These are phyloP conservation scores for Talaromyces proteolyticus DNA, from an alignment of 495 filamentous ascomycete genomes.

Conservation along the genomic window DNA sequence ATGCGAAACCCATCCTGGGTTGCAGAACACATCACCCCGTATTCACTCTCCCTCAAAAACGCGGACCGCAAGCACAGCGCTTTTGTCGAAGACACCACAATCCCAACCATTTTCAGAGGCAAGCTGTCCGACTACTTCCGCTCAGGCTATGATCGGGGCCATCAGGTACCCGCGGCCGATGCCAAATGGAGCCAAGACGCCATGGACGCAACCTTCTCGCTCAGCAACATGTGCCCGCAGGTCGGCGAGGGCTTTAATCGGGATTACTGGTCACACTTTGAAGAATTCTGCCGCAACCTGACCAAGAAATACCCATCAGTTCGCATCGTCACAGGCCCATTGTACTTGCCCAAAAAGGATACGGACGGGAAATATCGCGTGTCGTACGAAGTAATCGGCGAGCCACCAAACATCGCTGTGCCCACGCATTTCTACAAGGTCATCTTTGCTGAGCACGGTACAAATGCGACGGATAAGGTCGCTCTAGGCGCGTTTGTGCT, in stretches of 20 bases:
- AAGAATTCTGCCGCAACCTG: slow-evolving; percentile 88
- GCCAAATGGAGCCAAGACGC: slow-evolving; percentile 91
- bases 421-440: slow-evolving; percentile 99
- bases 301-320: slow-evolving; percentile 79
- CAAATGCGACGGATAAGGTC: slow-evolving; percentile 56
- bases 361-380: slow-evolving; percentile 92
- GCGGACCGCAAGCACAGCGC: slow-evolving; percentile 78
- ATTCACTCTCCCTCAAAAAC: slow-evolving; percentile 64
- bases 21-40: slow-evolving; percentile 93
- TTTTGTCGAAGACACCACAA: slow-evolving; percentile 73
- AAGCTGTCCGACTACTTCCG: slow-evolving; percentile 89
- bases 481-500: slow-evolving; percentile 92
- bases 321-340: slow-evolving; percentile 84
- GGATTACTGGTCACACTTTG: slow-evolving; percentile 98
- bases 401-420: slow-evolving; percentile 89
- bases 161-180: slow-evolving; percentile 92
- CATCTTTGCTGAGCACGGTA: slow-evolving; percentile 86
- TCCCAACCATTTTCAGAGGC: slow-evolving; percentile 84
- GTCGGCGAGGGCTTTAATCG: slow-evolving; percentile 97
- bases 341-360: slow-evolving; percentile 82
- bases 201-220: slow-evolving; percentile 88
- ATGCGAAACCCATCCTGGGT: slow-evolving; percentile 94
- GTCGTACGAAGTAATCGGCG: slow-evolving; percentile 93
- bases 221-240: slow-evolving; percentile 97
- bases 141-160: slow-evolving; percentile 70